Evolutionary conservation across 179 eudicot species (phyloP), one percentile per base, ranked within the genome.

Genomic region (Amaranthus tricolor): DNA sequence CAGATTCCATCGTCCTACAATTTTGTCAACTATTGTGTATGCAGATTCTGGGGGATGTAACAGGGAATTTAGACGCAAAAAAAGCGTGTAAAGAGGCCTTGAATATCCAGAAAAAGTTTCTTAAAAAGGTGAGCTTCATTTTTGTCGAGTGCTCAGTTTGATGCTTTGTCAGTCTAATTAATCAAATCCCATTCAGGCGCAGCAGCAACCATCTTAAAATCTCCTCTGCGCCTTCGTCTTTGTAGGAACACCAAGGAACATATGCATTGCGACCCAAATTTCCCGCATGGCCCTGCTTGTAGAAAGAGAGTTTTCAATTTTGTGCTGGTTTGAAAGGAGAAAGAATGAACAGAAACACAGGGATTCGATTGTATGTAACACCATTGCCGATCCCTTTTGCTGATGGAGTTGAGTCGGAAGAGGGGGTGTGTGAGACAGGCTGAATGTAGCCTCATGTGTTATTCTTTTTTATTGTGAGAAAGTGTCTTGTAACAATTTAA

Each of bases 21-120:
- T 31, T 31, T 31, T 31, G 40, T 31, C 40, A 31, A 31, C 40
- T 50, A 0, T 43, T 79, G 7, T 82, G 0, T 73, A 12, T 75
- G 52, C 83, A 84, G 87, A 84, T 84, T 62, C 78, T 84, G 66
- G 76, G 81, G n/a, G 83, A 79, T 60, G 83, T 82, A 64, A 84
- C 83, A 5, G 83, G 85, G n/a, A 84, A 77, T 49, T 57, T 84
- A 47, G 87, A 84, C 77, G 87, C 85, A 14, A 84, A 62, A 73
- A 84, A 79, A 77, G 87, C 82, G 31, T 84, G 87, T 60, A 82
- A 74, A 77, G 85, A 82, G 59, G 87, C 87, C 49, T 72, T 84
- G 67, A 67, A 43, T 65, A 82, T 84, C 19, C 87, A 84, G 76
- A 84, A 82, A 66, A 84, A 79, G 85, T 84, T 84, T 70, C 68